Conservation (phyloP, 805 yeast species). For the Yamadazyma phyllophila region DNA sequence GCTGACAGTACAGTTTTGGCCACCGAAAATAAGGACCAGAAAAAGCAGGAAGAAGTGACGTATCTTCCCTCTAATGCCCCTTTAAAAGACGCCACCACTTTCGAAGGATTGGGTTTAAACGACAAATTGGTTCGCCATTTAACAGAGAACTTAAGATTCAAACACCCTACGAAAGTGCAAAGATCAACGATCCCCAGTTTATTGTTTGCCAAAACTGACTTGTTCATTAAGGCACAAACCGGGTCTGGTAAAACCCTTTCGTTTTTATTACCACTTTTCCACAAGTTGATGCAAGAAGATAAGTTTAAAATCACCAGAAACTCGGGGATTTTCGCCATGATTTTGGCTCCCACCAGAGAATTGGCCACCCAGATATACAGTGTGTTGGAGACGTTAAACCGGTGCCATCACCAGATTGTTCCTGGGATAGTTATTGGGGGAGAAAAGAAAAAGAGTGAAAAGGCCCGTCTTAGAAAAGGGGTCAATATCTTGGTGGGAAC, state of each 20-base stretch:
- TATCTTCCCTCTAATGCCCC: slow-evolving; percentile 83
- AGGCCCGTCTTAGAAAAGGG: slow-evolving; percentile 93
- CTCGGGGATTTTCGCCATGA: slow-evolving; percentile 84
- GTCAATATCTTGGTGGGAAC: slow-evolving; percentile 95
- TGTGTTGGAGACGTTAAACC: slow-evolving; percentile 69
- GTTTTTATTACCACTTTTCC: slow-evolving; percentile 78
- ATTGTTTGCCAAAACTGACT: slow-evolving; percentile 45
- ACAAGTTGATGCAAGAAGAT: slow-evolving; percentile 59
- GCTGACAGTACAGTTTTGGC: slow-evolving; percentile 56
- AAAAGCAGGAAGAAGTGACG: slow-evolving; percentile 17
- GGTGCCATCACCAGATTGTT: slow-evolving; percentile 82
- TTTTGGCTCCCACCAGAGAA: slow-evolving; percentile 93
- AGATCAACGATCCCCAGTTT: slow-evolving; percentile 68
- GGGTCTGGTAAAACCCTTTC: slow-evolving; percentile 98
- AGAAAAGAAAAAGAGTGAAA: slow-evolving; percentile 94
- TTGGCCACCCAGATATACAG: slow-evolving; percentile 85
- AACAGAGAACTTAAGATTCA: slow-evolving; percentile 51
- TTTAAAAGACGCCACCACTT: slow-evolving; percentile 62
- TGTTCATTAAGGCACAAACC: slow-evolving; percentile 93
- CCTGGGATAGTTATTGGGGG: slow-evolving; percentile 98
- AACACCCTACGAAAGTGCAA: slow-evolving; percentile 85
- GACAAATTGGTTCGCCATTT: slow-evolving; percentile 53
- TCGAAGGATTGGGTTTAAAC: slow-evolving; percentile 68
- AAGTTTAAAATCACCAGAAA: slow-evolving; percentile 48
- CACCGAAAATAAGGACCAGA: slow-evolving; percentile 40